Base-by-base conservation (phyloP, 2,329 filamentous ascomycete genomes). In the Allantophomopsis cytisporea region DNA sequence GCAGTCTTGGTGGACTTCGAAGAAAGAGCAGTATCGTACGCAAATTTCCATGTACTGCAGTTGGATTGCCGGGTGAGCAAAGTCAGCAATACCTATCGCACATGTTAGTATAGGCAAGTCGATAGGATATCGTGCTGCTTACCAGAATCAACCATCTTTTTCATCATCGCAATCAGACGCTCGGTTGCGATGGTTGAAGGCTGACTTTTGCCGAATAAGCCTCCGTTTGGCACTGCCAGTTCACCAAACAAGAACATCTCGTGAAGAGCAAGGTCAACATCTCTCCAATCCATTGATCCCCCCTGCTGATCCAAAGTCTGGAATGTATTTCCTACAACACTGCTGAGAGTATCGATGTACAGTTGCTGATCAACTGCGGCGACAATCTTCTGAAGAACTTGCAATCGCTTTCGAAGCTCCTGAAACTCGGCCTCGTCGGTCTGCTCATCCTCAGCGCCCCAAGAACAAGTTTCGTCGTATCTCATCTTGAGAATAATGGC, bases 31-130 rank as follows among this genome's bases (percentile, higher is more conserved):
- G 61, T 98, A 98, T 38, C 91, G 80, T 40, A 94, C 88, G 58
- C 88, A 94, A 30, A 94, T 94, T 59, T 98, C 91, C 88, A 98
- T 95, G 55, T 94, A 98, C 61, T 95, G 87, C 16, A 98, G 69
- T 46, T 95, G 76, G 38, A 95, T 88, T 13, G 88, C 86, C 2
- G 91, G 89, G 56, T 96, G 91, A 13, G 80, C 77, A 59, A 89
- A 93, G 34, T 72, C 81, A 43, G 85, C 80, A 48, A 95, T 82
- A 49, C 84, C 86, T 88, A 48, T 31, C n/a, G 31, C 12, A 7
- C 31, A 31, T 35, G 40, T 60, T 51, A 58, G 50, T 38, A 5
- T 38, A 40, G 21, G 43, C 38, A 39, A 17, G 43, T 41, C 34
- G 36, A 42, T 37, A 31, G 39, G 40, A 14, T 21, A 16, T 13